Evolutionary conservation across 2,329 filamentous ascomycete species (phyloP), one percentile per base, ranked within the genome.

Genomic region (Blumeriella jaapii): DNA sequence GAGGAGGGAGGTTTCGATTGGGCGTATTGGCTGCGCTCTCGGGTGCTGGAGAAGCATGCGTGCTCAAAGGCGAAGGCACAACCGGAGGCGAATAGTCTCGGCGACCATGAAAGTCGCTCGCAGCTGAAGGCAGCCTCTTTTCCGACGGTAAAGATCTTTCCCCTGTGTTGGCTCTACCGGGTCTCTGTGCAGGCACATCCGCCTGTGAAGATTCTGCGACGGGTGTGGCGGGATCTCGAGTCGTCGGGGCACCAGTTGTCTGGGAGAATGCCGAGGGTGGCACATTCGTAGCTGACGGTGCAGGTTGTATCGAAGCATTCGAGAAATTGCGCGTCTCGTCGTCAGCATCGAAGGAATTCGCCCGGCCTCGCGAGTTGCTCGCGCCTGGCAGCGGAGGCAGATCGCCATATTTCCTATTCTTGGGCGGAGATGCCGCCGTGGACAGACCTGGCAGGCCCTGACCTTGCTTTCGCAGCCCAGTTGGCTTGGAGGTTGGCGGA

Each of bases 51-150:
- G 60, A 60, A 10, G 56, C 47, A 37, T 60, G 57, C 35, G 62
- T 62, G 32, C 60, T 62, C 30, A 60, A 57, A 6, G 71, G 57
- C 3, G 67, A 68, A 5, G 59, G 61, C 13, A 67, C 57, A 4
- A 68, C 68, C 24, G 68, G 64, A 4, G 68, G 66, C 22, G 63
- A 68, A 48, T 65, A 72, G 47, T 72, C 65, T 27, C 61, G 57
- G 29, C 60, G 57, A 24, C 57, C 55, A 35, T 62, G 59, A 32
- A 55, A 58, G 37, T 59, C 55, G 33, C 48, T 49, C 2, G 45
- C 19, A 10, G 34, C 19, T 15, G 41, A 42, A 14, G 44, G 27
- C 7, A 43, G 49, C 36, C 41, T 40, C n/a, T 34, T 39, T 9
- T 46, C 45, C 12, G 51, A 55, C 6, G 52, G 45, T 10, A 47